phyloP scores from a whole-genome alignment of 495 filamentous ascomycete genomes.

The Polyplosphaeria fusca region DNA sequence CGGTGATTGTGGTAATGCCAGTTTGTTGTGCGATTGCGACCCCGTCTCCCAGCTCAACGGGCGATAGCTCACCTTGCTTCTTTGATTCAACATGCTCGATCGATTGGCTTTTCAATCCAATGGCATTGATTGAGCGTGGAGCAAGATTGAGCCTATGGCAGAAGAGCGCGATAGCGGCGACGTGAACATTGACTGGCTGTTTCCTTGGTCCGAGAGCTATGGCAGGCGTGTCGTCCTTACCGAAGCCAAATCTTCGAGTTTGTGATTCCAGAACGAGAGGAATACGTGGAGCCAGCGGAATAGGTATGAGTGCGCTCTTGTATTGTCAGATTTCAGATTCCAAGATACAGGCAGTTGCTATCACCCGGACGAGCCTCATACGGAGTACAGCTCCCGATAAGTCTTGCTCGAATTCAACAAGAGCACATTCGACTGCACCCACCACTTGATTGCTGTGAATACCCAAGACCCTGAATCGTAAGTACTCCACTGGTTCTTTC shows the following conservation, averaged over 20 bases:
- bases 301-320: constrained; percentile 5
- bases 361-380: neutral
- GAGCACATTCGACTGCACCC: neutral
- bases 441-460: neutral
- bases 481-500: no score
- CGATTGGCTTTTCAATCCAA: neutral
- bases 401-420: neutral
- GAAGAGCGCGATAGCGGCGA: constrained; percentile 1
- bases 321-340: neutral
- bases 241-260: neutral
- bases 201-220: no score
- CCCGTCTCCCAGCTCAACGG: neutral
- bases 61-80: neutral
- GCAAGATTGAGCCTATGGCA: constrained; percentile 3
- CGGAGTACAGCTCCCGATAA: neutral
- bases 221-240: neutral
- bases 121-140: constrained; percentile 1
- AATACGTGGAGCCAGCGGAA: neutral
- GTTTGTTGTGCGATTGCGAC: constrained; percentile 8
- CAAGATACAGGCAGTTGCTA: neutral
- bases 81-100: neutral
- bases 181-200: constrained; percentile 4
- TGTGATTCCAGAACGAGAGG: constrained; percentile 1
- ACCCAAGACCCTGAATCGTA: neutral
- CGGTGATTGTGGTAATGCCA: constrained; percentile 9